Evolutionary conservation across 768 basidiomycete genomes (phyloP), one percentile per base, ranked within the genome.

Genomic region (Pleurotus sapidus): DNA sequence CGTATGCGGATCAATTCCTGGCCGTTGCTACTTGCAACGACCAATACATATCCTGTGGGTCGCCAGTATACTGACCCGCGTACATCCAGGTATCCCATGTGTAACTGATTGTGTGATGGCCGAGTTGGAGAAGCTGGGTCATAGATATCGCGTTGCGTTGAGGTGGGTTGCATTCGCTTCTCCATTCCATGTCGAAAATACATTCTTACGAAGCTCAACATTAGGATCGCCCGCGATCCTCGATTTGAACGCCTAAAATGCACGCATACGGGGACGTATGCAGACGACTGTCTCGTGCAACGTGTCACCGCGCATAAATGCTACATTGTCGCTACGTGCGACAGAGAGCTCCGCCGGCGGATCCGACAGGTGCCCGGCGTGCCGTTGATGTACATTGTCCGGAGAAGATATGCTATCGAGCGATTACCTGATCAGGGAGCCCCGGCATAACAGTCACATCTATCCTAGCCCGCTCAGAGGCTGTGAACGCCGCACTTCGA

Each of bases 91-190:
- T 71, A 98, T 98, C 64, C 97, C 97, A 1, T 97, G 95, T 63
- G 91, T 99, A n/a, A 98, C 97, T 24, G 97, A 98, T 72, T 99
- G 97, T 65, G 97, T 99, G 11, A 90, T 98, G 82, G 97, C 96
- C 5, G 97, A 99, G 71, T 75, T 99, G 64, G 97, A 99, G 74
- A 99, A 99, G 74, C 77, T 99, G 12, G 97, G 97, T 2, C 95
- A 94, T 51, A 88, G 91, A 64, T 99, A 96, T 72, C 87, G 97
- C 39, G 84, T 98, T 34, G 97, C 97, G 17, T 78, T 99, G 47
- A 87, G 93, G 95, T 95, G 56, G 30, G 89, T 72, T 49, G 30
- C 15, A 55, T 60, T 20, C 17, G 37, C 46, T 17, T 37, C 38
- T 51, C 45, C 54, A 48, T 45, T 47, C 50, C 48, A 43, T 51